Percentiles rank a stretch among this genome's conserved stretches.
Evolutionary conservation across 768 basidiomycete species (phyloP).

Genomic region (Pleurotus tuoliensis): DNA sequence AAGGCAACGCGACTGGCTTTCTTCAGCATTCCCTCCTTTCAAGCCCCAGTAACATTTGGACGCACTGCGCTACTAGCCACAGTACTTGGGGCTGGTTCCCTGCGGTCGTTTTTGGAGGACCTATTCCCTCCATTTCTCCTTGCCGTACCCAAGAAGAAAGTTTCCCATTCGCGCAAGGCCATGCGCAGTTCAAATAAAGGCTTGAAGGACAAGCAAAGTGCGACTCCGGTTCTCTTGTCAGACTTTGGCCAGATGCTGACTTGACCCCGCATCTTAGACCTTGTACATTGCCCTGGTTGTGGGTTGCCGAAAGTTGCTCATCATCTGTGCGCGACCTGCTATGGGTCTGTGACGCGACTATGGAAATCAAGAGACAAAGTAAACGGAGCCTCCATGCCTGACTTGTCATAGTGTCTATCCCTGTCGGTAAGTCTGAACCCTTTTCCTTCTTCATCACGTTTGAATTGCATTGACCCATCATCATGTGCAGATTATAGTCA

Average conservation of each 20-base stretch:
- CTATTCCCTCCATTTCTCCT: slow-evolving; percentile 85
- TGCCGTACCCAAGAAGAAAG: slow-evolving; percentile 92
- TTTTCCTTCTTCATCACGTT: no score
- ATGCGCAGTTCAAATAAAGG: slow-evolving; percentile 96
- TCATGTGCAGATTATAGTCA: no score
- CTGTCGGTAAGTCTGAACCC: no score
- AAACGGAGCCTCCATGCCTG: slow-evolving; percentile 25
- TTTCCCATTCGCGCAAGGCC: slow-evolving; percentile 90
- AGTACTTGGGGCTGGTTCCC: slow-evolving; percentile 18
- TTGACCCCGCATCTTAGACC: slow-evolving; percentile 46
- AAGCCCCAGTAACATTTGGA: slow-evolving; percentile 15
- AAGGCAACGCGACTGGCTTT: slow-evolving; percentile 18
- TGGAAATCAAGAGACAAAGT: slow-evolving; percentile 50
- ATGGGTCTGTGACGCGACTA: slow-evolving; percentile 59
- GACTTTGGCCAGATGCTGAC: slow-evolving; percentile 3
- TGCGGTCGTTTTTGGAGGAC: slow-evolving; percentile 46
- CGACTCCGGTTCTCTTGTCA: slow-evolving; percentile 19
- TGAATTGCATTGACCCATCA: no score
- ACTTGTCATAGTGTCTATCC: slow-evolving; percentile 25
- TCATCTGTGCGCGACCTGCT: slow-evolving; percentile 82
- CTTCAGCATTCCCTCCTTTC: slow-evolving; percentile 11
- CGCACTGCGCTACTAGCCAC: slow-evolving; percentile 18
- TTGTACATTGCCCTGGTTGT: slow-evolving; percentile 88
- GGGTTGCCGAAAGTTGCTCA: slow-evolving; percentile 87
- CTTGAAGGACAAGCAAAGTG: slow-evolving; percentile 89